These are phyloP conservation scores for Taiozyma sp. DNA, from an alignment of 1,139 yeast species.

Conservation along the genomic window DNA sequence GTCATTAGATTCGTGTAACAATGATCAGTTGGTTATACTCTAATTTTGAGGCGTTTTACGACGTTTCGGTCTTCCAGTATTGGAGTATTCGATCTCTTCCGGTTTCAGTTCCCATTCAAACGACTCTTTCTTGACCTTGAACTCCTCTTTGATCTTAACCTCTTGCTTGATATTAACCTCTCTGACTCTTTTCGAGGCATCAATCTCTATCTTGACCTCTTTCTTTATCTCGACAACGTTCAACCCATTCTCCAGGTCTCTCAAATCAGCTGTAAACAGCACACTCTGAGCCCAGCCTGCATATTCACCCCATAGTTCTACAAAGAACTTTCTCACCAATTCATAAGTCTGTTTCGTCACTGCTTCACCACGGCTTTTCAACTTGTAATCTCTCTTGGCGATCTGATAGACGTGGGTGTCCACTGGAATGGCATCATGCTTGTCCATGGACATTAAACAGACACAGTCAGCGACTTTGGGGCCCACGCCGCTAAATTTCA, in stretches of 20 bases:
- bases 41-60: constrained; percentile 10
- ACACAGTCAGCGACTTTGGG: constrained; percentile 98
- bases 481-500: constrained; percentile 83
- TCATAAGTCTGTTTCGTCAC: constrained; percentile 41
- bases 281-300: constrained; percentile 99
- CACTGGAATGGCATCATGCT: constrained; percentile 86
- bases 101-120: constrained; percentile 7
- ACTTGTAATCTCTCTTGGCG: constrained; percentile 74
- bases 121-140: not conserved
- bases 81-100: constrained; percentile 21
- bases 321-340: constrained; percentile 55
- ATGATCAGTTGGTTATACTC: too few relatives aligned
- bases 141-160: constrained; percentile 4
- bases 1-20: too few relatives aligned
- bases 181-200: constrained; percentile 3
- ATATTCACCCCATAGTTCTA: constrained; percentile 73
- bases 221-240: constrained; percentile 2
- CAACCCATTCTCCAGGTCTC: constrained; percentile 47
- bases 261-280: constrained; percentile 77
- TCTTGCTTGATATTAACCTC: constrained; percentile 7
- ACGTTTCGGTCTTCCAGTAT: constrained; percentile 26
- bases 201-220: constrained; percentile 8
- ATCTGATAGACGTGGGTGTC: constrained; percentile 97
- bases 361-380: constrained; percentile 36
- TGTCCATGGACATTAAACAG: constrained; percentile 82